phyloP scores from a whole-genome alignment of 164 flowering plant species.

The Vitis labrusca region DNA sequence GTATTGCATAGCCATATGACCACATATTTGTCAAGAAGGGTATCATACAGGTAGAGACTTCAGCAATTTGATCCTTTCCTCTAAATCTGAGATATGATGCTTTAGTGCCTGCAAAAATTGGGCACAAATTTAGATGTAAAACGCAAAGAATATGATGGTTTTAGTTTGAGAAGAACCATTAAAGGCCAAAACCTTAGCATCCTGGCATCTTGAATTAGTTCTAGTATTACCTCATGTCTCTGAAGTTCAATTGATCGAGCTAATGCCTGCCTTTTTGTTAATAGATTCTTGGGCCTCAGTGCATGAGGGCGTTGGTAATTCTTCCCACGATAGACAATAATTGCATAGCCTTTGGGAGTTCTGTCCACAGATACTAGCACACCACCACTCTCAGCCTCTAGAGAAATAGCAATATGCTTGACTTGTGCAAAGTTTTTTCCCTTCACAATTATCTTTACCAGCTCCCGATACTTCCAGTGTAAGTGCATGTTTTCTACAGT shows the following conservation, averaged over 20 bases:
- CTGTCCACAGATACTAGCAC: constrained; percentile 77
- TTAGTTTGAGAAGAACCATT: background rate
- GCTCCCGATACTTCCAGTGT: constrained; percentile 88
- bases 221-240: constrained; percentile 67
- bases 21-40: constrained; percentile 1
- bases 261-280: constrained; percentile 64
- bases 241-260: constrained; percentile 85
- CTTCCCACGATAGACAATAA: constrained; percentile 88
- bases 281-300: constrained; percentile 65
- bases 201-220: too few species aligned
- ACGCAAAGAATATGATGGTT: background rate
- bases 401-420: constrained; percentile 75
- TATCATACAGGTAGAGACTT: constrained; percentile 59
- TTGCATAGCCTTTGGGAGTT: constrained; percentile 77
- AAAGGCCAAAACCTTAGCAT: background rate
- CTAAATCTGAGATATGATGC: constrained; percentile 66
- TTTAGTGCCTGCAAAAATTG: constrained; percentile 55
- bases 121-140: background rate
- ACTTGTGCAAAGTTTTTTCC: constrained; percentile 62
- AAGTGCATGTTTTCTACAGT: constrained; percentile 90
- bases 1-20: background rate
- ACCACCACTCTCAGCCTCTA: constrained; percentile 97
- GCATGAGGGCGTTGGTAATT: constrained; percentile 63
- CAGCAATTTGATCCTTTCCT: constrained; percentile 54
- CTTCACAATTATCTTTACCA: constrained; percentile 79